Base-by-base conservation (phyloP, 192 early-diverging fungal genomes). In the Rhizoclosmatium globosum region DNA sequence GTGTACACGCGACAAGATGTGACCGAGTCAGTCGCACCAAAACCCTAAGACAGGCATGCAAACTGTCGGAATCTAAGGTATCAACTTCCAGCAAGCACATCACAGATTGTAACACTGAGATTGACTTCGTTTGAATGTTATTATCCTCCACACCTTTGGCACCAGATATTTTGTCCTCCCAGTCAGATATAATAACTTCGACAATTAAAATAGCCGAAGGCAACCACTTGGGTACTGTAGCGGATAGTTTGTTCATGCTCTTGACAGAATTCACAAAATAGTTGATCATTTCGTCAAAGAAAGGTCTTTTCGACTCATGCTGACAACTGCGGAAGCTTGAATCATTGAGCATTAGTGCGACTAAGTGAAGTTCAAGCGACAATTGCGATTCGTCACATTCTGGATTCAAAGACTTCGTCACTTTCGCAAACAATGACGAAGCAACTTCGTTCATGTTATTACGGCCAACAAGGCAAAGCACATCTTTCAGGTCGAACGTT, bases 21-120 rank as follows among this genome's bases (percentile, higher is more conserved):
- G 86, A 80, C 44, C 95, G 89, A 44, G 96, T 97, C 47, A 98
- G 83, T n/a, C 94, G 89, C 11, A 96, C 93, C 4, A 94, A 82
- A 38, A 97, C 88, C 3, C 94, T 87, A 65, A 98, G 86, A 44
- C 93, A 82, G 19, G 95, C 92, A 80, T 95, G 87, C 21, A 85
- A 60, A 31, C 76, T 82, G 31, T 88, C 85, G 47, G 85, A 86
- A 53, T 89, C 89, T 9, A 81, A 41, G 4, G 71, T 45, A 9
- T 82, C 79, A 19, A 81, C 39, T 58, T 78, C 57, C 19, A 85
- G 4, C 2, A 88, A 56, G 2, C 71, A 53, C 9, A 85, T 70
- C 64, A 80, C 61, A 46, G 77, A 86, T 83, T 31, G 64, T 58
- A 83, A 38, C n/a, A 31, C n/a, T 21, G 15, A 3, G 13, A 19